These are phyloP conservation scores for Fusarium verticillioides DNA, from an alignment of 2,329 filamentous ascomycete genomes.

Conservation along the genomic window DNA sequence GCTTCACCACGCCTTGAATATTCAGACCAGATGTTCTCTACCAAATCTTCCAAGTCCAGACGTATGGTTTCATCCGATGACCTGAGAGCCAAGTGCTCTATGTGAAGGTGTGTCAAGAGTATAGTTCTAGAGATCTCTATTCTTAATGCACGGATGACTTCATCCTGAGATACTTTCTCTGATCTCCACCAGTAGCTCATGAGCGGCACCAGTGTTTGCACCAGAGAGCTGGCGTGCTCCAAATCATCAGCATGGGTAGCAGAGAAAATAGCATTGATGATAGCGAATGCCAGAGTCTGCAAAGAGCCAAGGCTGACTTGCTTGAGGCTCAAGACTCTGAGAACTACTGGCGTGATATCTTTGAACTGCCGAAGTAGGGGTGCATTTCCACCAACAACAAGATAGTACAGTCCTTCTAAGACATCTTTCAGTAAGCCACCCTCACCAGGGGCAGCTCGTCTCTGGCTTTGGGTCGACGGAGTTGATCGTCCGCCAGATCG, in stretches of 20 bases:
- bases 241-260: constrained; percentile 76
- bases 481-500: constrained; percentile 47
- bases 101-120: constrained; percentile 71
- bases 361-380: constrained; percentile 69
- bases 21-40: constrained; percentile 79
- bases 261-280: constrained; percentile 77
- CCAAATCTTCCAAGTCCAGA: constrained; percentile 69
- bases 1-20: constrained; percentile 78
- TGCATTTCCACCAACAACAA: constrained; percentile 74
- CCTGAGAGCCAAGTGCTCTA: constrained; percentile 66
- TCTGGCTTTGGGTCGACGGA: constrained; percentile 47
- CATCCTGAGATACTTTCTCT: constrained; percentile 71
- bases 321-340: constrained; percentile 71
- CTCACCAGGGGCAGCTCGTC: constrained; percentile 43
- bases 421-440: constrained; percentile 51
- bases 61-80: constrained; percentile 53
- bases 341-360: constrained; percentile 64
- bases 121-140: constrained; percentile 83
- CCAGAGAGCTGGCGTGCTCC: constrained; percentile 67
- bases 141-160: constrained; percentile 71
- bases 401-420: constrained; percentile 72
- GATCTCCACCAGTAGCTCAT: constrained; percentile 81
- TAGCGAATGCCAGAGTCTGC: constrained; percentile 79
- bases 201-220: constrained; percentile 73
- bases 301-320: constrained; percentile 68